Conservation (phyloP, 1,284 basidiomycete species). For the Porodaedalea pini region DNA sequence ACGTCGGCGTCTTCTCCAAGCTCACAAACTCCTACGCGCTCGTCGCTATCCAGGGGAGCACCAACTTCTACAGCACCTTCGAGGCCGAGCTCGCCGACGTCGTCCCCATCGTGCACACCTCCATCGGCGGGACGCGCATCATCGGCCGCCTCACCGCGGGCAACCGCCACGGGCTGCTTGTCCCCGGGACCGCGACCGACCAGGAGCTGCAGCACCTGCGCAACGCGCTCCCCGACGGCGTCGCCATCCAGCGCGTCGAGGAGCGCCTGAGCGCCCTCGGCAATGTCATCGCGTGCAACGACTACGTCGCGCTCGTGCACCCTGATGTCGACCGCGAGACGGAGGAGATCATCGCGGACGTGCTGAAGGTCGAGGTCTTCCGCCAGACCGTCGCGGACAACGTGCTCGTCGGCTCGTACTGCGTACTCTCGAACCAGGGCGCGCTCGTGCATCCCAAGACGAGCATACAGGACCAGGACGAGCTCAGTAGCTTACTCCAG, state of each 20-base stretch:
- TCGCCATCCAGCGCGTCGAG: conserved; percentile 94
- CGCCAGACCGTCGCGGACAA: conserved; percentile 96
- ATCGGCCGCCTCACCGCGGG: conserved; percentile 91
- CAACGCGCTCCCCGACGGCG: conserved; percentile 90
- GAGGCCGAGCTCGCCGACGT: conserved; percentile 93
- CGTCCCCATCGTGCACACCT: conserved; percentile 95
- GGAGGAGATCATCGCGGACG: conserved; percentile 99
- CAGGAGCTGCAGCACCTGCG: conserved; percentile 98
- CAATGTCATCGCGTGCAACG: conserved; percentile 98
- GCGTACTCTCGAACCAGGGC: conserved; percentile 92
- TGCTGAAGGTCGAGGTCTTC: conserved; percentile 99
- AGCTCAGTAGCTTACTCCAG: conserved; percentile 92
- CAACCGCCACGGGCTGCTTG: conserved; percentile 94
- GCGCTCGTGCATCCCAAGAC: conserved; percentile 98
- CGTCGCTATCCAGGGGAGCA: conserved; percentile 88
- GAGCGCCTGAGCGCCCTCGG: conserved; percentile 95
- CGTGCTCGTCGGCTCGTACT: conserved; percentile 95
- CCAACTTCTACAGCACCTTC: conserved; percentile 98
- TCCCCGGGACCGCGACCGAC: conserved; percentile 94
- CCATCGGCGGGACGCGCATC: conserved; percentile 93
- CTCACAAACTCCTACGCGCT: conserved; percentile 97
- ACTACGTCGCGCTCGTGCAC: conserved; percentile 95
- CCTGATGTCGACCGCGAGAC: conserved; percentile 98
- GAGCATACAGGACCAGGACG: conserved; percentile 95
- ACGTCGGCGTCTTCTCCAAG: conserved; percentile 92